A percentile compares a stretch with the other conserved stretches of the same genome.
Evolutionary conservation across 805 yeast species (phyloP).

Genomic region (Starmerella davenportii): DNA sequence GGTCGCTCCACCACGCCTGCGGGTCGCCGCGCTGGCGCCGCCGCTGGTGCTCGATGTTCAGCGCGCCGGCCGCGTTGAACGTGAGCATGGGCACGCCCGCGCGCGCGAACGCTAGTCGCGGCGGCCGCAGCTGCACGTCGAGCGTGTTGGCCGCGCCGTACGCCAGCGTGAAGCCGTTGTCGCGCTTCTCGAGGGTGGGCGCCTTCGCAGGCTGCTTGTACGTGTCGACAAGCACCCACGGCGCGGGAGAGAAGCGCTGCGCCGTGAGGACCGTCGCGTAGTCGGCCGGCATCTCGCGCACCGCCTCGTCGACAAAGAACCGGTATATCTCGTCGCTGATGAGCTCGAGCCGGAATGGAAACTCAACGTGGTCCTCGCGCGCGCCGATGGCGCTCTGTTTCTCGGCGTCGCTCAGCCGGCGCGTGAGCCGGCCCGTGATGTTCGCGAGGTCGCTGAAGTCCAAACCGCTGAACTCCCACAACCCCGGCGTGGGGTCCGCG

Average conservation of each 20-base stretch:
- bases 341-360: constrained; percentile 44
- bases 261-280: constrained; percentile 4
- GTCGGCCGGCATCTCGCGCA: constrained; percentile 19
- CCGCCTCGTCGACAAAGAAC: constrained; percentile 45
- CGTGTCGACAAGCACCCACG: constrained; percentile 8
- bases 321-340: constrained; percentile 46
- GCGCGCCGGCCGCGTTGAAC: constrained; percentile 48
- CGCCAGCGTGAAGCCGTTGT: background rate
- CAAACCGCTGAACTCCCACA: constrained; percentile 16
- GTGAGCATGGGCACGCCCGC: constrained; percentile 33
- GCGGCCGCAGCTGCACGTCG: constrained; percentile 30
- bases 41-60: constrained; percentile 76
- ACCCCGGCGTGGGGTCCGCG: constrained; percentile 24
- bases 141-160: constrained; percentile 23
- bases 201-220: background rate
- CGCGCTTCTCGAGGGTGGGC: background rate
- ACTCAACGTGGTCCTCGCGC: constrained; percentile 22
- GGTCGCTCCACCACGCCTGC: constrained; percentile 53
- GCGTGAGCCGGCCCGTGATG: constrained; percentile 9
- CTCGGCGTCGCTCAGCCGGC: constrained; percentile 4
- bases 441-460: constrained; percentile 3
- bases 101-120: constrained; percentile 33
- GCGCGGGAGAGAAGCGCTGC: constrained; percentile 13
- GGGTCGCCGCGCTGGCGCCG: constrained; percentile 26
- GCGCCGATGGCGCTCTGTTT: constrained; percentile 4